Percentiles rank a stretch among this genome's conserved stretches.
Conservation (phyloP, 139 green algal genomes). For the Haematococcus lacustris region DNA sequence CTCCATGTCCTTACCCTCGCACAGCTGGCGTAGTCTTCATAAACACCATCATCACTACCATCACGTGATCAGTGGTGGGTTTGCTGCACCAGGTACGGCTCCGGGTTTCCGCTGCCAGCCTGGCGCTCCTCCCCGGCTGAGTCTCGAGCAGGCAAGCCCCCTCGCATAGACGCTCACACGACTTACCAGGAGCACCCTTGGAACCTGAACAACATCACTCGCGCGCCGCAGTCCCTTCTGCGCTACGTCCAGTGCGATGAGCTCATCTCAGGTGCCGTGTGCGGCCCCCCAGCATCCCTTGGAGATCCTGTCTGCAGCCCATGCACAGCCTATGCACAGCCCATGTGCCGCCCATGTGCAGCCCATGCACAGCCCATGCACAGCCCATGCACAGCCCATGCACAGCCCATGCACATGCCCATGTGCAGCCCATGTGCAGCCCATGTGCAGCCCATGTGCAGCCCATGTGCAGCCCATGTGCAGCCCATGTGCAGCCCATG, state of each 20-base stretch:
- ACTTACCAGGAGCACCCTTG: constrained; percentile 25
- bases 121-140: constrained; percentile 6
- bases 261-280: constrained; percentile 24
- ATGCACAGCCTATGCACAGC: background rate
- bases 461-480: too few species aligned
- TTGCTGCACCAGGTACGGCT: constrained; percentile 11
- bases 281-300: background rate
- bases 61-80: background rate
- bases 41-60: background rate
- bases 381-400: background rate
- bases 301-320: background rate
- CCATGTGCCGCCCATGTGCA: background rate
- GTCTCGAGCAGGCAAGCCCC: background rate
- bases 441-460: too few species aligned
- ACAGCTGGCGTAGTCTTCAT: background rate
- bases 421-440: too few species aligned
- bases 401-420: too few species aligned
- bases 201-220: constrained; percentile 33
- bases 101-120: constrained; percentile 20
- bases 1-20: background rate
- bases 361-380: background rate
- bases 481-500: too few species aligned
- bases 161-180: background rate
- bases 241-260: constrained; percentile 20
- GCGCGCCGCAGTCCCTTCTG: constrained; percentile 16